A percentile compares a stretch with the other conserved stretches of the same genome.
Conservation (phyloP, 495 filamentous ascomycete genomes). For the Aspergillus nidulans region DNA sequence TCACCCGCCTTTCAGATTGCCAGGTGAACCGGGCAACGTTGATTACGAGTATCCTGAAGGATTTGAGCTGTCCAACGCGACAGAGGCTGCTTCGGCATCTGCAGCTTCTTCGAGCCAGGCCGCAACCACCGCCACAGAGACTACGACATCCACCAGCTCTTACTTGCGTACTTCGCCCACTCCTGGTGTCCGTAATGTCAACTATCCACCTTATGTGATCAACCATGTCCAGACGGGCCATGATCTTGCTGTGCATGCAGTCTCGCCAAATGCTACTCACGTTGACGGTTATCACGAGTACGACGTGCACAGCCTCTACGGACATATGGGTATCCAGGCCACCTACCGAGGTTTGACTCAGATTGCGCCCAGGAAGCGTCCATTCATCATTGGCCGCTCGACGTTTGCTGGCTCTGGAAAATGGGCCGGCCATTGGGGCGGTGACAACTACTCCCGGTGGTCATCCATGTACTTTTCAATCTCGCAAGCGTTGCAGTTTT, state of each 20-base stretch:
- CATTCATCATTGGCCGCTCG: slow-evolving; percentile 81
- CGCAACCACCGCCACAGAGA: slow-evolving; percentile 40
- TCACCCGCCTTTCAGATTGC: slow-evolving; percentile 62
- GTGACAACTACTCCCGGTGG: slow-evolving; percentile 72
- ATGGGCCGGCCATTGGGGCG: slow-evolving; percentile 84
- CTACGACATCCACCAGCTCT: slow-evolving; percentile 30
- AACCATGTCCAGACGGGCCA: slow-evolving; percentile 66
- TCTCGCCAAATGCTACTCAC: slow-evolving; percentile 76
- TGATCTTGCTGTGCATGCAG: slow-evolving; percentile 68
- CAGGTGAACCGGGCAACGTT: slow-evolving; percentile 59
- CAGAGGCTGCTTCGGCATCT: slow-evolving; percentile 59
- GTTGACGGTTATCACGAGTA: slow-evolving; percentile 68
- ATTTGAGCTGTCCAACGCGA: slow-evolving; percentile 65
- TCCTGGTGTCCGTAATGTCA: slow-evolving; percentile 66
- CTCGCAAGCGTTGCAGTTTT: slow-evolving; percentile 74
- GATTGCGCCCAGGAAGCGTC: slow-evolving; percentile 62
- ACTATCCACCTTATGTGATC: slow-evolving; percentile 77
- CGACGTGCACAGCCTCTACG: slow-evolving; percentile 74
- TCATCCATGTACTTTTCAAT: slow-evolving; percentile 72
- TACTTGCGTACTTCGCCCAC: slow-evolving; percentile 64
- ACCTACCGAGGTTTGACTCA: slow-evolving; percentile 69
- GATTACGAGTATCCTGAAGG: slow-evolving; percentile 65
- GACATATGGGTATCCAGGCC: slow-evolving; percentile 72
- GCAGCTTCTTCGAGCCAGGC: slow-evolving; percentile 50
- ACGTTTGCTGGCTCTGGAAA: slow-evolving; percentile 79